Conservation (phyloP, 2,329 filamentous ascomycete genomes). For the Epicoccum sorghinum region DNA sequence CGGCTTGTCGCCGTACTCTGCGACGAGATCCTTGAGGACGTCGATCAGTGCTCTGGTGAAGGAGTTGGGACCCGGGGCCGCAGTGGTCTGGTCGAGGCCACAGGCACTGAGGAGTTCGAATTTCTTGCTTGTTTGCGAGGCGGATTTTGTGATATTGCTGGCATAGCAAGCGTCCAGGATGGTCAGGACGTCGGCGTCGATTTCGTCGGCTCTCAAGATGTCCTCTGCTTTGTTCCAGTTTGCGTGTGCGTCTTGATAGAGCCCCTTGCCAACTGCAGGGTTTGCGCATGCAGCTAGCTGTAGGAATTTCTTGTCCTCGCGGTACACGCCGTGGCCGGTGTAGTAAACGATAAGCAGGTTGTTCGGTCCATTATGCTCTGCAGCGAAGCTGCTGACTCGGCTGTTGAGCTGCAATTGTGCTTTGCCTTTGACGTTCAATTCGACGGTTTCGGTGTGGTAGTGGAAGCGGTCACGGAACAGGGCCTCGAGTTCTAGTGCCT, state of each 20-base stretch:
- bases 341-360: slow-evolving; percentile 49
- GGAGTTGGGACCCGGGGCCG: slow-evolving; percentile 35
- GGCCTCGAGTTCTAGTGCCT: slow-evolving; percentile 39
- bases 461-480: slow-evolving; percentile 39
- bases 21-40: slow-evolving; percentile 30
- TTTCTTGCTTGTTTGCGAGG: slow-evolving; percentile 29
- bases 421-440: slow-evolving; percentile 39
- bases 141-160: slow-evolving; percentile 42
- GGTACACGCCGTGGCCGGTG: slow-evolving; percentile 45
- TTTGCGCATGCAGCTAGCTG: slow-evolving; percentile 33
- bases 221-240: slow-evolving; percentile 46
- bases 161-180: slow-evolving; percentile 50
- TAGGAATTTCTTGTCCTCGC: slow-evolving; percentile 28
- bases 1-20: slow-evolving; percentile 26
- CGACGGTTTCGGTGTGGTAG: slow-evolving; percentile 39
- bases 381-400: slow-evolving; percentile 36
- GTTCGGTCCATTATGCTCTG: slow-evolving; percentile 37
- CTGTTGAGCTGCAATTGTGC: slow-evolving; percentile 44
- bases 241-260: slow-evolving; percentile 33
- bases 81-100: slow-evolving; percentile 33
- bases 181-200: slow-evolving; percentile 44
- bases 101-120: slow-evolving; percentile 45
- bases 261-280: slow-evolving; percentile 22
- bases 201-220: slow-evolving; percentile 31
- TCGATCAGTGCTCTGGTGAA: slow-evolving; percentile 47